Evolutionary conservation across 306 rosid species (phyloP).

Genomic region (Cucumis sativus): DNA sequence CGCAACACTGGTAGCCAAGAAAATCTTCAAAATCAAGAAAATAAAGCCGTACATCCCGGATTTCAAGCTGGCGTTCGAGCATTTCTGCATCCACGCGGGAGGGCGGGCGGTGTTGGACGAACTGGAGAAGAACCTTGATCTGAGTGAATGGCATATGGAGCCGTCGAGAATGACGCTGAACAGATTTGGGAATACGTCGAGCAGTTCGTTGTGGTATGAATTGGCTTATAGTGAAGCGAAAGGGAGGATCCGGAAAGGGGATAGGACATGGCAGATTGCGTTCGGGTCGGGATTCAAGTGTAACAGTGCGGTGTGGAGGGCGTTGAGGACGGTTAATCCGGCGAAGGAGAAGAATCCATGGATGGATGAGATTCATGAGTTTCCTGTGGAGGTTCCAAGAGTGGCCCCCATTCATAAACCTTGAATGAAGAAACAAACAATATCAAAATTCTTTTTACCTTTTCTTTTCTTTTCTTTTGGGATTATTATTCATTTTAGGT

Average conservation of each 20-base stretch:
- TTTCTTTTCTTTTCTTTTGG: too few species aligned
- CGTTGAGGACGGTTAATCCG: conserved; percentile 52
- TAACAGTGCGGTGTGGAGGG: conserved; percentile 86
- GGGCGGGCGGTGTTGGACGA: conserved; percentile 80
- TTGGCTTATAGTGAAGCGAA: conserved; percentile 74
- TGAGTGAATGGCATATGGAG: conserved; percentile 82
- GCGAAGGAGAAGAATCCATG: conserved; percentile 63
- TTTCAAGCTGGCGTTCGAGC: conserved; percentile 81
- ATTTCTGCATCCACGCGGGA: conserved; percentile 78
- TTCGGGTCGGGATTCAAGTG: conserved; percentile 93
- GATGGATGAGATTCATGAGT: conserved; percentile 70
- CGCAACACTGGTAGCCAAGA: conserved; percentile 39
- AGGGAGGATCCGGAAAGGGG: conserved; percentile 64
- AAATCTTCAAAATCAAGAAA: conserved; percentile 43
- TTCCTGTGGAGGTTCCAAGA: conserved; percentile 66
- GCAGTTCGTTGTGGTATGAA: conserved; percentile 89
- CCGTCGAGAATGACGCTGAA: conserved; percentile 85
- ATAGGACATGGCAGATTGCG: conserved; percentile 85
- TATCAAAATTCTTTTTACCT: background rate
- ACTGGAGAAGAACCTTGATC: conserved; percentile 60
- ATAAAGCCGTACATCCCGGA: conserved; percentile 76
- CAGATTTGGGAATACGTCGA: conserved; percentile 78
- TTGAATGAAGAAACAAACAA: background rate
- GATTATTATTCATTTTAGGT: too few species aligned
- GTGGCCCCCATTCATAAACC: conserved; percentile 21